Evolutionary conservation across 768 basidiomycete species (phyloP), one percentile per base, ranked within the genome.

Genomic region (Leccinellum albellum): DNA sequence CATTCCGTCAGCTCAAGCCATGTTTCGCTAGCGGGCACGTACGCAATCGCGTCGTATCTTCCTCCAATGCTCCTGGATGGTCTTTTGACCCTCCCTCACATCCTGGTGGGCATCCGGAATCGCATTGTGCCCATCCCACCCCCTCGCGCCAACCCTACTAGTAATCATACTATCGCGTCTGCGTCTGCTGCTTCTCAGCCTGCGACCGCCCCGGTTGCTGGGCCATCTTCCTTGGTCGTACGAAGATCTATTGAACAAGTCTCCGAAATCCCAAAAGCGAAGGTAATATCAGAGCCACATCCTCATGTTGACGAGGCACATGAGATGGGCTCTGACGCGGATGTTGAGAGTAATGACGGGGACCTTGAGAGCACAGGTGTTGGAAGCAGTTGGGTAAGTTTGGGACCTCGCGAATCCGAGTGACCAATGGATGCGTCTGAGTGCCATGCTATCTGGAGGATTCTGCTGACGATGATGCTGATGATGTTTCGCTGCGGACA

Each of bases 301-400:
- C 45, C 58, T 13, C 50, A 63, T 46, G 57, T 53, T 14, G 52
- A 59, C 15, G 52, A 59, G 2, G 65, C 66, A 50, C 61, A 64
- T 20, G 88, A 84, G 54, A 73, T 76, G 20, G 78, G 75, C 45
- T 88, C 87, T 1, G 88, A 90, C 53, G 80, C 81, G 6, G 89
- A 90, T 56, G 77, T 82, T 12, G 88, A 89, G 70, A 86, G 86
- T 63, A 85, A 82, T 61, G 73, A 76, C 13, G 80, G 79, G 2
- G 83, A 82, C 56, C 75, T 79, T 3, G 84, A 80, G 57, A 70
- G 63, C 13, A 73, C 77, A 5, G 77, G 76, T 29, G 82, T 82
- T 26, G 82, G 74, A 35, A 78, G 82, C 50, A 89, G 87, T 60
- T 92, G 89, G 89, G 74, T 92, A 51, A 89, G 83, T 67, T 72